Conservation (phyloP, 768 basidiomycete genomes). For the Serendipita vermifera region DNA sequence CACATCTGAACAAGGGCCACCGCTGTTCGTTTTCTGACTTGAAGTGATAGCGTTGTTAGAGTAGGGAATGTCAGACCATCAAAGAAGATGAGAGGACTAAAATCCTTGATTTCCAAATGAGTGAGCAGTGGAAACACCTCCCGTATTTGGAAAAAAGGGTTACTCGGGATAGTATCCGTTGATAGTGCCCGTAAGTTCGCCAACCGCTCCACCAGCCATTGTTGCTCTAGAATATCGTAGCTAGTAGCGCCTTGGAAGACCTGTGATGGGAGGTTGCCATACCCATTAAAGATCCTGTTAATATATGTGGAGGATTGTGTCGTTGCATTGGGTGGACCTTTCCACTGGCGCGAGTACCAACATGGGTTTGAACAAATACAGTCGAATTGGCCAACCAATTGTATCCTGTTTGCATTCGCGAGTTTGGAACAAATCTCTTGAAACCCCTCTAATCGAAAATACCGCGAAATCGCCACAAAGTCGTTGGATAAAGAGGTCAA, state of each 20-base stretch:
- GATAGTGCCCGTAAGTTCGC: not conserved
- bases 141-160: not conserved
- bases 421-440: not conserved
- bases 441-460: not conserved
- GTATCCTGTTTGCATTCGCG: not conserved
- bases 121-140: not conserved
- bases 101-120: not conserved
- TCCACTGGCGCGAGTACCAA: not conserved
- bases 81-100: not conserved
- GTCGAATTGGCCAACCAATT: not conserved
- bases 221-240: too few relatives aligned
- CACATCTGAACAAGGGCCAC: not conserved
- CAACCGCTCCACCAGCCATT: not conserved
- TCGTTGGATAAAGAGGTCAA: not conserved
- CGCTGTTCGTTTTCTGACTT: not conserved
- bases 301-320: not conserved
- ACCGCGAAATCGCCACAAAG: not conserved
- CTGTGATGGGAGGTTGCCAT: too few relatives aligned
- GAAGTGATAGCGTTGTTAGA: constrained; percentile 1
- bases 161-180: not conserved
- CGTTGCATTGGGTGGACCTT: not conserved
- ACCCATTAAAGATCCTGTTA: not conserved
- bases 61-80: not conserved
- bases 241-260: too few relatives aligned
- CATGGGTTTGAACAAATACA: not conserved